Percentiles rank a stretch among this genome's conserved stretches.
phyloP scores from a whole-genome alignment of 1,284 basidiomycete genomes.

The Pholiota adiposa region DNA sequence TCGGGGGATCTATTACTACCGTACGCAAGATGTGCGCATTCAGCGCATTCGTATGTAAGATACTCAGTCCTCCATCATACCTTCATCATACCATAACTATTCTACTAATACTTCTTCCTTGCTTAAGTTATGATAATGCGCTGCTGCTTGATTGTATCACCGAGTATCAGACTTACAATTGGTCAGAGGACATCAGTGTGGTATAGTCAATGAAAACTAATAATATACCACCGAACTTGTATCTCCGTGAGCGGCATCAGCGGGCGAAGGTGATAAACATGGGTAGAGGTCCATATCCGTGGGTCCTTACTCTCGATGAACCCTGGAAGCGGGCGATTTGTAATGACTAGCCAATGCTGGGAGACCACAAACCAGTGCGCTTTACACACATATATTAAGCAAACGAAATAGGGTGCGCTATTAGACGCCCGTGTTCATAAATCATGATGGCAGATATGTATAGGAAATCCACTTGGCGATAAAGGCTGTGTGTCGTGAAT shows the following conservation, averaged over 20 bases:
- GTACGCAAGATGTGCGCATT: neutral
- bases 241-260: slow-evolving; percentile 21
- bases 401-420: slow-evolving; percentile 5
- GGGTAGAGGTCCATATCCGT: slow-evolving; percentile 3
- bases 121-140: neutral
- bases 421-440: slow-evolving; percentile 20
- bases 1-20: neutral
- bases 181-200: neutral
- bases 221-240: slow-evolving; percentile 17
- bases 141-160: neutral
- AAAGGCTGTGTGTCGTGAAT: slow-evolving; percentile 2
- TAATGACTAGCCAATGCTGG: neutral
- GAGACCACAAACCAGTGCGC: neutral
- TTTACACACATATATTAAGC: neutral
- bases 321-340: neutral
- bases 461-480: slow-evolving; percentile 13
- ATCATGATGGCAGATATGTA: slow-evolving; percentile 22
- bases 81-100: neutral
- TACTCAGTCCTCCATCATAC: neutral
- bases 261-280: slow-evolving; percentile 11
- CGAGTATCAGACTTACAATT: neutral
- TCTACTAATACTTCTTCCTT: neutral
- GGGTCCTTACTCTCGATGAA: slow-evolving; percentile 3
- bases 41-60: neutral
- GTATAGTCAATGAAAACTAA: slow-evolving; percentile 9